These are phyloP conservation scores for Herpetospermum pedunculosum DNA, from an alignment of 306 rosid genomes.

Conservation along the genomic window DNA sequence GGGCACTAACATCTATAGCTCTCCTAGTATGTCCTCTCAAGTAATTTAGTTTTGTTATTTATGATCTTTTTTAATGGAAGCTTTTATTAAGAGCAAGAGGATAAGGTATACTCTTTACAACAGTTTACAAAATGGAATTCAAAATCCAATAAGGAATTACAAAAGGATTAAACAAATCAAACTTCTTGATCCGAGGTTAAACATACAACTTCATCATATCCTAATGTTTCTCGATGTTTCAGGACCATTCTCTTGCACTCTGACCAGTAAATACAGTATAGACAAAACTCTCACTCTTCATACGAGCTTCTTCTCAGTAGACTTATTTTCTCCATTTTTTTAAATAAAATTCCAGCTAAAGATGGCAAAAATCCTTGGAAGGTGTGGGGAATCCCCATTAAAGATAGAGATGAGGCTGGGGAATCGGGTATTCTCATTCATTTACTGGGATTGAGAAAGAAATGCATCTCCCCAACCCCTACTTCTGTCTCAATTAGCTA, in stretches of 20 bases:
- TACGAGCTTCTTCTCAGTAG: neutral
- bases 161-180: neutral
- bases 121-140: neutral
- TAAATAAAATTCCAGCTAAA: neutral
- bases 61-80: neutral
- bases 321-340: neutral
- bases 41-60: neutral
- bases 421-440: neutral
- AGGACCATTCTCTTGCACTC: neutral
- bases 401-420: neutral
- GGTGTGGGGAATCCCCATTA: neutral
- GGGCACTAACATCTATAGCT: slow-evolving; percentile 51
- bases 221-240: neutral
- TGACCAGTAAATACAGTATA: neutral
- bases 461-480: neutral
- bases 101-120: neutral
- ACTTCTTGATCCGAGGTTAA: neutral
- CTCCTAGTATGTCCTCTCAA: slow-evolving; percentile 59
- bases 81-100: neutral
- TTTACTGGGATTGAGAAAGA: neutral
- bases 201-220: neutral
- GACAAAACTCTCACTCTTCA: neutral
- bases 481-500: neutral
- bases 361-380: neutral
- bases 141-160: neutral